Conservation (phyloP, 1,284 basidiomycete species). For the Rhizoctonia solani region DNA sequence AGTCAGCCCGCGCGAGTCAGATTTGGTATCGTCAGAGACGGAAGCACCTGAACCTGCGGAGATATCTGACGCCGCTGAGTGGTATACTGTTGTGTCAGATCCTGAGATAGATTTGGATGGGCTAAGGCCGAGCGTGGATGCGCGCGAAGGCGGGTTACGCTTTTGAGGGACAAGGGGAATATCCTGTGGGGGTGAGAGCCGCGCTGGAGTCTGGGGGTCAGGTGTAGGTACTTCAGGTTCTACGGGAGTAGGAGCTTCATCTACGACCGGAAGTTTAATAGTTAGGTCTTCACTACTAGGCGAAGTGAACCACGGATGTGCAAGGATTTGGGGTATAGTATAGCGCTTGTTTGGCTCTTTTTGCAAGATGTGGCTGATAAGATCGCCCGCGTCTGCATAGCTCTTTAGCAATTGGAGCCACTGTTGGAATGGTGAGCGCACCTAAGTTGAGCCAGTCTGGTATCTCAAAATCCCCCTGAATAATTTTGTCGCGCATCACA, state of each 20-base stretch:
- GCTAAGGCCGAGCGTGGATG: conserved; percentile 44
- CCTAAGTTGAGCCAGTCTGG: conserved; percentile 89
- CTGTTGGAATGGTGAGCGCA: conserved; percentile 44
- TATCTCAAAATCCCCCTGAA: conserved; percentile 87
- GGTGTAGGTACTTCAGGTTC: conserved; percentile 40
- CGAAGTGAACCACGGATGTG: conserved; percentile 88
- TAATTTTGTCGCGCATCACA: conserved; percentile 86
- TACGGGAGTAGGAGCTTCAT: conserved; percentile 23
- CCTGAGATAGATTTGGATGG: conserved; percentile 49
- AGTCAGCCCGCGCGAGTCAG: conserved; percentile 47
- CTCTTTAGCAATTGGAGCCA: background rate
- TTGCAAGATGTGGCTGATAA: conserved; percentile 80
- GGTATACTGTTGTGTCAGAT: conserved; percentile 50
- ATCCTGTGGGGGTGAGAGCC: conserved; percentile 43
- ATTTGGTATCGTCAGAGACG: conserved; percentile 31
- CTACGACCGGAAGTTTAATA: conserved; percentile 45
- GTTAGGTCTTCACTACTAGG: conserved; percentile 44
- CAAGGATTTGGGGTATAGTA: conserved; percentile 83
- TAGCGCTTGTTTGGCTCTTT: conserved; percentile 77
- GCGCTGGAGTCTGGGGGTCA: conserved; percentile 41
- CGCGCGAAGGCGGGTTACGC: conserved; percentile 37
- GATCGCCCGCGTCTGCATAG: conserved; percentile 72
- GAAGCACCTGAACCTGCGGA: conserved; percentile 39
- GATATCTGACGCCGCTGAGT: conserved; percentile 59
- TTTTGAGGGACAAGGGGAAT: conserved; percentile 43